phyloP scores from a whole-genome alignment of 306 rosid species.

The Adenanthera pavonina region DNA sequence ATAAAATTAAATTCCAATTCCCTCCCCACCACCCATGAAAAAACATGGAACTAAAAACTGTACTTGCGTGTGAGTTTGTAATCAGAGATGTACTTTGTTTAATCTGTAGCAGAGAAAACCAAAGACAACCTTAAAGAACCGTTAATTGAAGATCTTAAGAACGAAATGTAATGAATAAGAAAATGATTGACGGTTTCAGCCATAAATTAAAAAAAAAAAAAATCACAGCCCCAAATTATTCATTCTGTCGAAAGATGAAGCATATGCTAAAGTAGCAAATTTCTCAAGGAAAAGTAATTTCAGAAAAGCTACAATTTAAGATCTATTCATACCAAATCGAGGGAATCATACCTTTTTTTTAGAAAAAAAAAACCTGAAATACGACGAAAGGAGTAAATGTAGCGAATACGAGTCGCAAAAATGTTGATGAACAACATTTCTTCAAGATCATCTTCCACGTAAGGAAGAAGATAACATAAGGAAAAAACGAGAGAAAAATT shows the following conservation, averaged over 20 bases:
- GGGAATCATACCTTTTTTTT: not conserved
- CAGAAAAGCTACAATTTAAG: slow-evolving; percentile 3
- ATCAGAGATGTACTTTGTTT: slow-evolving; percentile 18
- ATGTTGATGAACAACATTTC: slow-evolving; percentile 46
- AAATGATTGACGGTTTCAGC: slow-evolving; percentile 16
- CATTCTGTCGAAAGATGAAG: slow-evolving; percentile 9
- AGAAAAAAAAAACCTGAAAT: slow-evolving; percentile 18
- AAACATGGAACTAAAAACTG: not conserved
- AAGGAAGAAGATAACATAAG: not conserved
- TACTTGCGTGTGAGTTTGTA: not conserved
- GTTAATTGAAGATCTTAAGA: not conserved
- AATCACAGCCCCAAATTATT: not conserved
- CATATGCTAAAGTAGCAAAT: slow-evolving; percentile 18
- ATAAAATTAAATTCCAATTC: slow-evolving; percentile 28
- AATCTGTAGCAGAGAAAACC: slow-evolving; percentile 12
- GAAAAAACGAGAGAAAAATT: not conserved
- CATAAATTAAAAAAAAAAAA: slow-evolving; percentile 5
- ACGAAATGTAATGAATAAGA: slow-evolving; percentile 28
- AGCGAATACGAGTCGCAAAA: slow-evolving; percentile 23
- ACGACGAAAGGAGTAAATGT: slow-evolving; percentile 7
- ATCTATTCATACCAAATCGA: slow-evolving; percentile 22
- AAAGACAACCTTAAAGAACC: slow-evolving; percentile 19
- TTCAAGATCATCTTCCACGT: slow-evolving; percentile 5
- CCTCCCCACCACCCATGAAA: not conserved
- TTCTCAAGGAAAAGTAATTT: not conserved